Evolutionary conservation across 176 grass and related monocot species (phyloP), one percentile per base, ranked within the genome.

Genomic region (Oryza brachyantha): DNA sequence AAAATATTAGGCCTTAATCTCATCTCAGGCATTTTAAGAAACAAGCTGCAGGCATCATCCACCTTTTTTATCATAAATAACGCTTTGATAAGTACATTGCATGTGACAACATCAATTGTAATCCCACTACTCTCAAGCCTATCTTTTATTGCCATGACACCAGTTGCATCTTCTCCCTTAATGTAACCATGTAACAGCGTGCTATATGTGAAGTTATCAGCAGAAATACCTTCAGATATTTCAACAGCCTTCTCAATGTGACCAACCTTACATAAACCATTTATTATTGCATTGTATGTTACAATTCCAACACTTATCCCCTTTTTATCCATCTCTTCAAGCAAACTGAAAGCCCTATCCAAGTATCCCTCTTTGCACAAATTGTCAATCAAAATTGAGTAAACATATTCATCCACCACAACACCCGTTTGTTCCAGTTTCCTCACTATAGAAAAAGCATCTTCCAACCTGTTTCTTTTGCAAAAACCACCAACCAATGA

Each of bases 141-240:
- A 38, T 13, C 74, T 73, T 87, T 91, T 71, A 87, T 76, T 46
- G 29, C 71, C 81, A 93, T 81, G 69, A 91, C 43, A 54, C 86
- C 66, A 1, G 14, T 37, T 19, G 52, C 72, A 85, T 97, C 80
- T 27, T 70, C 69, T 86, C 63, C 78, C 57, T 89, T 97, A 27
- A 83, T 70, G 74, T 85, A 89, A 78, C 88, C 88, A 85, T 93
- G 93, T 83, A 97, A 89, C 61, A 97, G 82, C 22, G 83, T 89
- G 79, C 88, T 88, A 74, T 91, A 97, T 52, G 90, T 93, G 88
- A 93, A 89, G 76, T 97, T 97, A 91, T 97, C 91, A 65, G 76
- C 66, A 57, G 35, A 66, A 39, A 93, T 73, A 81, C 76, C 78
- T 82, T 93, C 75, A 61, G 82, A 89, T 21, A 97, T 80, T 81